phyloP scores from a whole-genome alignment of 2,329 filamentous ascomycete species.

The Annulohypoxylon truncatum region DNA sequence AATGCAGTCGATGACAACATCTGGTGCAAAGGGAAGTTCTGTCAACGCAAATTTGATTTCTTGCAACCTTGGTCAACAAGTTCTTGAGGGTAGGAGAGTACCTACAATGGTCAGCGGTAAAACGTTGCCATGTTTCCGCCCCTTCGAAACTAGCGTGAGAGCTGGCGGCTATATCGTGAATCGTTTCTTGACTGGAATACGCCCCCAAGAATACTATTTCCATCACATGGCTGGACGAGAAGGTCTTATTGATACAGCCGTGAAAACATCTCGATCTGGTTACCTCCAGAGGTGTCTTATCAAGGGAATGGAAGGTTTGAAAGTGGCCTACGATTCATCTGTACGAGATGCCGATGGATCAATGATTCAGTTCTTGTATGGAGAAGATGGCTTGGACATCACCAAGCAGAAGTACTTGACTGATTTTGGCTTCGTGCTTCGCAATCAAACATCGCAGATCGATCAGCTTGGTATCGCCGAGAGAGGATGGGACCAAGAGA shows the following conservation, averaged over 20 bases:
- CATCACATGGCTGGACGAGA: constrained; percentile 99
- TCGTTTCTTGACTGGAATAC: constrained; percentile 96
- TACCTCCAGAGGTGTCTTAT: constrained; percentile 97
- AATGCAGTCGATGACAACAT: constrained; percentile 99
- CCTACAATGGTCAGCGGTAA: constrained; percentile 98
- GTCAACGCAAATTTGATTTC: constrained; percentile 99
- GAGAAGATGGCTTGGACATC: constrained; percentile 94
- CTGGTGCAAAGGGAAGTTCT: constrained; percentile 90
- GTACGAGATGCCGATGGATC: constrained; percentile 95
- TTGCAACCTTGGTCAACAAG: constrained; percentile 96
- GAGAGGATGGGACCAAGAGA: constrained; percentile 53
- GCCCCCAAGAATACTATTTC: constrained; percentile 98
- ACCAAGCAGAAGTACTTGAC: constrained; percentile 92
- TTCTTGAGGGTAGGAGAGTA: constrained; percentile 93
- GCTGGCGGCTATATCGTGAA: constrained; percentile 95
- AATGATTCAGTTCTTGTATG: constrained; percentile 94
- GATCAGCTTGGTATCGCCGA: constrained; percentile 77
- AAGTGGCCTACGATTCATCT: constrained; percentile 91
- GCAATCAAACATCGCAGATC: constrained; percentile 85
- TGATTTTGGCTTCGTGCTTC: constrained; percentile 89
- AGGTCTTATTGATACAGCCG: constrained; percentile 97
- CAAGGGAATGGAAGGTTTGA: constrained; percentile 97
- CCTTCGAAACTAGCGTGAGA: constrained; percentile 88
- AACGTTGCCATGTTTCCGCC: constrained; percentile 91
- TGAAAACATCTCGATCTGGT: constrained; percentile 96